Evolutionary conservation across 2,329 filamentous ascomycete species (phyloP).

Genomic region (Colletotrichum paranaense): DNA sequence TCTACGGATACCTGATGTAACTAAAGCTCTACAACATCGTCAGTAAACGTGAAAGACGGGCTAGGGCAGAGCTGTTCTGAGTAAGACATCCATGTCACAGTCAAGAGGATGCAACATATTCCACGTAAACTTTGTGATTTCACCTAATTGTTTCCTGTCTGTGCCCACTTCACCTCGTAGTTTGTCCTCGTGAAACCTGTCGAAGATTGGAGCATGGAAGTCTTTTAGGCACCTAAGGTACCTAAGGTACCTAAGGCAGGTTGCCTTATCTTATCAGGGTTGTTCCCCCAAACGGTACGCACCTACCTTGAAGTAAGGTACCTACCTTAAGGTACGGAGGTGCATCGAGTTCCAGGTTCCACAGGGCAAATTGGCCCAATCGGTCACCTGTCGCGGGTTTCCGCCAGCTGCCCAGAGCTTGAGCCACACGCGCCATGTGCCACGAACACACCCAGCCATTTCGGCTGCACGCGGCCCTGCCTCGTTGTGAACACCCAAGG

Average conservation of each 20-base stretch:
- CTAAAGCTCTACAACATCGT: not conserved
- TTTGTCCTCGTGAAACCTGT: not conserved
- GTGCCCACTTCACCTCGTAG: too few relatives aligned
- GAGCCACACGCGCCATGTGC: constrained; percentile 23
- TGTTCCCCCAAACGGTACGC: not conserved
- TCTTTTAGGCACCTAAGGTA: not conserved
- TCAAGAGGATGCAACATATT: not conserved
- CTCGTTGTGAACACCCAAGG: not conserved
- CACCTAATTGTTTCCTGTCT: not conserved
- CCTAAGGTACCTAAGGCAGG: too few relatives aligned
- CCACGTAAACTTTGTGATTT: not conserved
- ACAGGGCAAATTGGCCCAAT: not conserved
- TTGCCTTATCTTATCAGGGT: not conserved
- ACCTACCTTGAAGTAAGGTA: not conserved
- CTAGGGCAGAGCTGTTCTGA: too few relatives aligned
- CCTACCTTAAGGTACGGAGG: too few relatives aligned
- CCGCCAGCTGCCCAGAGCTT: not conserved
- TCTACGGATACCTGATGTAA: not conserved
- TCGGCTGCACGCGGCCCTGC: not conserved
- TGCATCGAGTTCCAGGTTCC: too few relatives aligned
- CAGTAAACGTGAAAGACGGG: not conserved
- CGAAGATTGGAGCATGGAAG: not conserved
- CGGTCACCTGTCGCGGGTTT: not conserved
- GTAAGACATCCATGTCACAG: not conserved
- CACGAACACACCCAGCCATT: constrained; percentile 2